phyloP scores from a whole-genome alignment of 441 rosid genomes.

The Monsonia emarginata region DNA sequence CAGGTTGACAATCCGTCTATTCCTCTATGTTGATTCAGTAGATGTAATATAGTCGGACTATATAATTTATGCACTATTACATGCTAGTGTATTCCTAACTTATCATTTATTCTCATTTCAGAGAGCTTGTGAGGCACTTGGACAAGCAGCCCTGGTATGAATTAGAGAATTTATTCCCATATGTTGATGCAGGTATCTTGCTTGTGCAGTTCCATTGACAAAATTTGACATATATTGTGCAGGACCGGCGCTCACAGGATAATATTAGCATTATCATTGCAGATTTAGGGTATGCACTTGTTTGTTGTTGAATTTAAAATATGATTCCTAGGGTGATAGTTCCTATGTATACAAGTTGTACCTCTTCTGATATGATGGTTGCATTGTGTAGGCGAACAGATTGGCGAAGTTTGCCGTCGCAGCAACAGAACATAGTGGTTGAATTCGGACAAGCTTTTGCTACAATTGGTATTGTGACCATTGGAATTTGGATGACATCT shows the following conservation, averaged over 20 bases:
- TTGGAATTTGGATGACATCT: slow-evolving; percentile 75
- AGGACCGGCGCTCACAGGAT: slow-evolving; percentile 75
- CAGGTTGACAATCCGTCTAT: slow-evolving; percentile 38
- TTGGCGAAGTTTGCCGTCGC: slow-evolving; percentile 57
- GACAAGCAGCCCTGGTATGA: slow-evolving; percentile 59
- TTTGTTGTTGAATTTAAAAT: not conserved
- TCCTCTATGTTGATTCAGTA: not conserved
- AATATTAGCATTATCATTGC: slow-evolving; percentile 76
- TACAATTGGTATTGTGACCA: slow-evolving; percentile 56
- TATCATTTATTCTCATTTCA: slow-evolving; percentile 28
- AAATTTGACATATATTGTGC: slow-evolving; percentile 21
- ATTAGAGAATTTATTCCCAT: slow-evolving; percentile 8
- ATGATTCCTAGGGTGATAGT: not conserved
- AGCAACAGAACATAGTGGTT: slow-evolving; percentile 35
- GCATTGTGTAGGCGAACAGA: slow-evolving; percentile 47
- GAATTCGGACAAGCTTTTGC: slow-evolving; percentile 73
- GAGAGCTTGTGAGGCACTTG: slow-evolving; percentile 83
- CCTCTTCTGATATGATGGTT: not conserved
- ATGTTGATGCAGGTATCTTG: not conserved
- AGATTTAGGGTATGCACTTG: slow-evolving; percentile 61
- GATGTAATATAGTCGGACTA: not conserved
- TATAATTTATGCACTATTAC: not conserved
- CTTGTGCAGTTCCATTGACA: not conserved
- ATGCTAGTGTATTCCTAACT: not conserved
- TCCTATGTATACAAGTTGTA: not conserved